Percentiles rank a stretch among this genome's conserved stretches.
Evolutionary conservation across 805 yeast genomes (phyloP).

Genomic region (Wickerhamomyces bisporus): DNA sequence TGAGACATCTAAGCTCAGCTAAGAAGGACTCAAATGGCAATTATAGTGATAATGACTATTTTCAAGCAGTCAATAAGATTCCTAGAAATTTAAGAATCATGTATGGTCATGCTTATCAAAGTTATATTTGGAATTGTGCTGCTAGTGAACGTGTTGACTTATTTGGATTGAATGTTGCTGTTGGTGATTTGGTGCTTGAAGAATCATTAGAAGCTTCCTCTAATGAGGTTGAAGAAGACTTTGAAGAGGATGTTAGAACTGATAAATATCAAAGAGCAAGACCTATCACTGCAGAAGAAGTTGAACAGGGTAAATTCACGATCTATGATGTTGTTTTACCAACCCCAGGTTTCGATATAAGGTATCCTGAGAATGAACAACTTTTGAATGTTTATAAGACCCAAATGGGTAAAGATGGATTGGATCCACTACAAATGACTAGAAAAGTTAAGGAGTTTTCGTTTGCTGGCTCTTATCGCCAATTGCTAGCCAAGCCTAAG

Average conservation of each 20-base stretch:
- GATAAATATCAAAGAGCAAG: slow-evolving; percentile 61
- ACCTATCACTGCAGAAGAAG: slow-evolving; percentile 70
- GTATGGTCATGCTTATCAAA: slow-evolving; percentile 97
- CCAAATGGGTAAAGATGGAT: slow-evolving; percentile 72
- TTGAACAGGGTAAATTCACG: slow-evolving; percentile 48
- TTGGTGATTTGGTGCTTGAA: slow-evolving; percentile 73
- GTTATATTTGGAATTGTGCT: slow-evolving; percentile 88
- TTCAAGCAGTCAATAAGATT: slow-evolving; percentile 78
- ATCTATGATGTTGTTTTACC: slow-evolving; percentile 88
- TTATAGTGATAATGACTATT: slow-evolving; percentile 51
- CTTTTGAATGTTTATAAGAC: slow-evolving; percentile 59
- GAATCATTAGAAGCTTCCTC: slow-evolving; percentile 16
- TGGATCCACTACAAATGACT: slow-evolving; percentile 82
- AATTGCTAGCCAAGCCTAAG: slow-evolving; percentile 60
- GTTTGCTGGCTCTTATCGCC: slow-evolving; percentile 84
- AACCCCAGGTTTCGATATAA: slow-evolving; percentile 93
- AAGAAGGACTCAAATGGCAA: slow-evolving; percentile 40
- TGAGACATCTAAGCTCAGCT: slow-evolving; percentile 54
- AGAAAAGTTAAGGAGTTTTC: slow-evolving; percentile 86
- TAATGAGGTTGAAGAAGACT: slow-evolving; percentile 41
- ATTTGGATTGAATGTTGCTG: slow-evolving; percentile 65
- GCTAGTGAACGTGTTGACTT: slow-evolving; percentile 71
- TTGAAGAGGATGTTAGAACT: slow-evolving; percentile 66
- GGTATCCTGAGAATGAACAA: slow-evolving; percentile 68
- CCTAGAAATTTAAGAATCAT: slow-evolving; percentile 89